These are phyloP conservation scores for Zymoseptoria brevis DNA, from an alignment of 2,329 filamentous ascomycete genomes.

Conservation along the genomic window DNA sequence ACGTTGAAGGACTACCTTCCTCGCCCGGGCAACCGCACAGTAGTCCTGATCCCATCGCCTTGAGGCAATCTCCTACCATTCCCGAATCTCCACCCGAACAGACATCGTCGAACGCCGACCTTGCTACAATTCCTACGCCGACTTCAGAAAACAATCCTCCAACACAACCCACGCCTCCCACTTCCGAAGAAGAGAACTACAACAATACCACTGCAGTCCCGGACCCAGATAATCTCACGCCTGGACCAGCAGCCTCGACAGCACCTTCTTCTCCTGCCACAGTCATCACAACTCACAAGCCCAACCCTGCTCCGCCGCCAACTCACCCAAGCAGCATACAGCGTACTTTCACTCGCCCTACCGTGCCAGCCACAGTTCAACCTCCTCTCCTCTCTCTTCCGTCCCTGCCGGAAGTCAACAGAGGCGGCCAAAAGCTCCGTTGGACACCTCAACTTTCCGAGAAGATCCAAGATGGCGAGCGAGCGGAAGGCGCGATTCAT, in stretches of 20 bases:
- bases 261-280: background rate
- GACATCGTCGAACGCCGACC: background rate
- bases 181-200: background rate
- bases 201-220: background rate
- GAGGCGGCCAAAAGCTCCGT: constrained; percentile 6
- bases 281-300: background rate
- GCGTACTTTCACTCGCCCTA: background rate
- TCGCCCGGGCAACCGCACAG: background rate
- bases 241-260: constrained; percentile 1
- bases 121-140: background rate
- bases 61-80: background rate
- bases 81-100: background rate
- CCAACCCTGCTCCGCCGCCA: background rate
- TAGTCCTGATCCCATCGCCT: background rate
- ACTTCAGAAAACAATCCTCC: background rate
- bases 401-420: constrained; percentile 2
- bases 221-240: background rate
- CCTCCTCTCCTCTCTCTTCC: background rate
- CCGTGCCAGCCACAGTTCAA: background rate
- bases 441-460: constrained; percentile 1
- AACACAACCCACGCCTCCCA: background rate
- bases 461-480: background rate
- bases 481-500: background rate
- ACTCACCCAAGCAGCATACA: background rate
- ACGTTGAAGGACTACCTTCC: background rate